These are phyloP conservation scores for Aschersonia sp. DNA, from an alignment of 2,329 filamentous ascomycete genomes.

Conservation along the genomic window DNA sequence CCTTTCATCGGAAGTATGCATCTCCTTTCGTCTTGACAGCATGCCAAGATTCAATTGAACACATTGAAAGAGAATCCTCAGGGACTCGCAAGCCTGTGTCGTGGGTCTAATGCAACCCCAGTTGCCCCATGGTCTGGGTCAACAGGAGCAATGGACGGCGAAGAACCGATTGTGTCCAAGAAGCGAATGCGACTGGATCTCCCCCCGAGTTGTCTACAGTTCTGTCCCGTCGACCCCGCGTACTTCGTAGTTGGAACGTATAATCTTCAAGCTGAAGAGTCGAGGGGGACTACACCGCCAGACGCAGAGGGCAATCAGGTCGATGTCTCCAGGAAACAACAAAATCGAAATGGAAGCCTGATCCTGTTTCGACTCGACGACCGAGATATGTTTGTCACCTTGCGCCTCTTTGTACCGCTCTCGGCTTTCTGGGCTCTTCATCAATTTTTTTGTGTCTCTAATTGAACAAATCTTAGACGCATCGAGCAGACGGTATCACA, in stretches of 20 bases:
- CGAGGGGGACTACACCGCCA: constrained; percentile 7
- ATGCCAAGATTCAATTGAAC: too few species aligned
- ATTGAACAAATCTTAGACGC: constrained; percentile 1
- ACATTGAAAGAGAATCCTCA: too few species aligned
- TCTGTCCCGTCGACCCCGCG: constrained; percentile 45
- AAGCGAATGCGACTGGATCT: constrained; percentile 42
- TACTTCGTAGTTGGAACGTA: constrained; percentile 79
- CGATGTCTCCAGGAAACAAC: constrained; percentile 22
- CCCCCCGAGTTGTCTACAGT: constrained; percentile 67
- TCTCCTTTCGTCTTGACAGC: too few species aligned
- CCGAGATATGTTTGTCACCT: constrained; percentile 37
- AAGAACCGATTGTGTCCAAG: constrained; percentile 22
- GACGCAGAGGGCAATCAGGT: constrained; percentile 8
- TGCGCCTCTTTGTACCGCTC: background rate
- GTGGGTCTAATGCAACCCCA: too few species aligned
- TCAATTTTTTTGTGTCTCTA: background rate
- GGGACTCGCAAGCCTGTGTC: too few species aligned
- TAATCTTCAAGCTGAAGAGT: constrained; percentile 43
- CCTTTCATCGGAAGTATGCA: too few species aligned
- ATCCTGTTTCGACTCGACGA: constrained; percentile 46
- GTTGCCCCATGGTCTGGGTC: too few species aligned
- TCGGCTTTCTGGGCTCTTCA: background rate
- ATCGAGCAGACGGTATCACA: constrained; percentile 43
- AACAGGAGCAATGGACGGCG: constrained; percentile 6
- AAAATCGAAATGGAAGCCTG: constrained; percentile 60